Conservation (phyloP, 306 rosid species). For the peach (Prunus persica) region Prunus_persica_NCBIv2 NC_034009.1:11693501-11694000, state of each 20-base stretch:
- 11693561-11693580: neutral
- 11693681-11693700: neutral
- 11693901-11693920: constrained; percentile 4
- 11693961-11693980: neutral
- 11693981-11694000: constrained; percentile 3
- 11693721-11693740: neutral
- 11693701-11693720: neutral
- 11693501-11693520: neutral
- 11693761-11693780: constrained; percentile 4
- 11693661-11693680: neutral
- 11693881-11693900: constrained; percentile 49
- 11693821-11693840: constrained; percentile 99
- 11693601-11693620: neutral
- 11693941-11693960: neutral
- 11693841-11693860: constrained; percentile 99
- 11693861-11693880: constrained; percentile 99
- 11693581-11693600: neutral
- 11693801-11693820: constrained; percentile 28
- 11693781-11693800: constrained; percentile 14
- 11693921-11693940: neutral
- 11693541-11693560: neutral
- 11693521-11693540: neutral
- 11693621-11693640: neutral
- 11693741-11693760: neutral
- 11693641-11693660: neutral